Conservation (phyloP, 495 filamentous ascomycete genomes). For the Aspergillus diversus region DNA sequence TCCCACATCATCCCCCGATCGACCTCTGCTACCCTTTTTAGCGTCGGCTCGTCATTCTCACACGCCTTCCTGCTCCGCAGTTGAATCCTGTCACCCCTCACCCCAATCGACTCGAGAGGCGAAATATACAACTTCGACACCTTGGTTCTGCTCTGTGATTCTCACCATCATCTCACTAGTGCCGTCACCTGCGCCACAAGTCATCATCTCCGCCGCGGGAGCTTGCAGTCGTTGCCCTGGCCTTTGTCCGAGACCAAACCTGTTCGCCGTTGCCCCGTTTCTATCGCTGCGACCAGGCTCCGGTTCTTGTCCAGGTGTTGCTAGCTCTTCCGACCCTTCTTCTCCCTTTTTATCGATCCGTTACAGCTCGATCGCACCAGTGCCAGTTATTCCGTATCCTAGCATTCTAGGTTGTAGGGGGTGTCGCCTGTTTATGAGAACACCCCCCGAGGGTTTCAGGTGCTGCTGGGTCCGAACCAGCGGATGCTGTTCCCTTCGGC, state of each 20-base stretch:
- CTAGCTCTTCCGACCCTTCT: constrained; percentile 18
- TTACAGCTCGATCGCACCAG: constrained; percentile 19
- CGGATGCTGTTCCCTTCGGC: constrained; percentile 34
- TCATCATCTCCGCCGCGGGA: constrained; percentile 23
- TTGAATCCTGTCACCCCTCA: constrained; percentile 33
- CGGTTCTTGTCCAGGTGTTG: constrained; percentile 17
- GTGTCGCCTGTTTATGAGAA: constrained; percentile 5
- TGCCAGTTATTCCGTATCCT: background rate
- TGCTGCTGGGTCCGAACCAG: constrained; percentile 12
- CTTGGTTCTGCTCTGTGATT: constrained; percentile 14
- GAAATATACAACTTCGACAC: constrained; percentile 14
- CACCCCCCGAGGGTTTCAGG: constrained; percentile 14
- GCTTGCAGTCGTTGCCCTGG: constrained; percentile 29
- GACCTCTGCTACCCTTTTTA: constrained; percentile 33
- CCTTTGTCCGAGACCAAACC: constrained; percentile 21
- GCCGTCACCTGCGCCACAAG: constrained; percentile 27
- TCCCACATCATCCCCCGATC: constrained; percentile 35
- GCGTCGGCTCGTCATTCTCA: constrained; percentile 34
- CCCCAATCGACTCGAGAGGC: constrained; percentile 16
- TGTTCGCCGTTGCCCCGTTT: constrained; percentile 14
- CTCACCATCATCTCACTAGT: constrained; percentile 24
- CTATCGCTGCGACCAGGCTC: constrained; percentile 22
- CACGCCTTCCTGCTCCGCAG: constrained; percentile 32
- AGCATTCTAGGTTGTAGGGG: constrained; percentile 8
- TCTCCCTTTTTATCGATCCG: constrained; percentile 5